Conservation (phyloP, 2,329 filamentous ascomycete species). For the Ophiocordyceps sinensis region DNA sequence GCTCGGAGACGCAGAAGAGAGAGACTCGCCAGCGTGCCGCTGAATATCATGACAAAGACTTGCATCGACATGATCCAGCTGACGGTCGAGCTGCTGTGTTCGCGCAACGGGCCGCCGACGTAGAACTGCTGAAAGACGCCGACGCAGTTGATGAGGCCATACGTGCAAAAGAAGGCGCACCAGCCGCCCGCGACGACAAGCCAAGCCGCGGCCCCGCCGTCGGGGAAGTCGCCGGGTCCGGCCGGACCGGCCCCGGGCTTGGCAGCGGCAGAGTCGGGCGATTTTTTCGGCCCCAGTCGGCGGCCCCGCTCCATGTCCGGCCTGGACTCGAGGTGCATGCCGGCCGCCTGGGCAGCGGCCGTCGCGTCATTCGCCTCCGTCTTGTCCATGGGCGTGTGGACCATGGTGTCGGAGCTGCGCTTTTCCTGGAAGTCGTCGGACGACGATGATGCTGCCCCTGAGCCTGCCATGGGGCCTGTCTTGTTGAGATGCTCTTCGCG, state of each 20-base stretch:
- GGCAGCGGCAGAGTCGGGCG: background rate
- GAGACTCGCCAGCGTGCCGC: slow-evolving; percentile 29
- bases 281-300: background rate
- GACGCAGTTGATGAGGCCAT: slow-evolving; percentile 28
- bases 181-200: slow-evolving; percentile 35
- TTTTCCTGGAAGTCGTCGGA: background rate
- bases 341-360: no score
- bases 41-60: slow-evolving; percentile 31
- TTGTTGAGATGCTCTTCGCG: background rate
- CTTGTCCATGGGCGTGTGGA: background rate
- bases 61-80: slow-evolving; percentile 47
- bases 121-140: slow-evolving; percentile 49
- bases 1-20: background rate
- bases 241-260: background rate
- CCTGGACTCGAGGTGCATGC: no score
- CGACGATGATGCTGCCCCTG: background rate
- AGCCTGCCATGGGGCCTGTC: background rate
- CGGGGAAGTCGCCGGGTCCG: slow-evolving; percentile 37
- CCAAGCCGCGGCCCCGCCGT: slow-evolving; percentile 44
- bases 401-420: background rate
- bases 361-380: background rate
- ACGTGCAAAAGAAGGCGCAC: slow-evolving; percentile 28
- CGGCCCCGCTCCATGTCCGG: background rate
- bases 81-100: slow-evolving; percentile 35
- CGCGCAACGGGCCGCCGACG: slow-evolving; percentile 27